Conservation (phyloP, 768 basidiomycete species). For the Leccinum disarticulatum region DNA sequence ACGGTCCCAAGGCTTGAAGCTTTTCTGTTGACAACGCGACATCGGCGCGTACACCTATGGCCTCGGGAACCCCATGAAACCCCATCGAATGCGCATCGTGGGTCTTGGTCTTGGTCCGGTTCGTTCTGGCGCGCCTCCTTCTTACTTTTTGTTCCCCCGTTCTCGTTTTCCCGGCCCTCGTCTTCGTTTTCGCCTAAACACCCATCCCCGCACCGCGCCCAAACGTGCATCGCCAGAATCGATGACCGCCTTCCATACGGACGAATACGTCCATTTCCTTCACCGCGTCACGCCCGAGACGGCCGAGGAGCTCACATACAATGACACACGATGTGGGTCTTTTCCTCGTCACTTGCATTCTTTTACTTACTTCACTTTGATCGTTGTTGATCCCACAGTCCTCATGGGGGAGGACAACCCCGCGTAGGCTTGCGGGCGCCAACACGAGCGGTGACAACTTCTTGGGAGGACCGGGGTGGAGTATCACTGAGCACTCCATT, state of each 20-base stretch:
- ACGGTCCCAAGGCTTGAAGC: no score
- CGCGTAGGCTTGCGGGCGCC: constrained; percentile 74
- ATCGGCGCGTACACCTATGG: no score
- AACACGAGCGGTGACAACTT: constrained; percentile 52
- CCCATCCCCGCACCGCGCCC: constrained; percentile 23
- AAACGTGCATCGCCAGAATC: constrained; percentile 66
- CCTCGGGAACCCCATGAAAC: no score
- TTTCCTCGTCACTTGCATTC: no score
- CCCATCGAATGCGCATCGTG: no score
- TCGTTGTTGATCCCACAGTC: constrained; percentile 32
- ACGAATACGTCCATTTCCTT: constrained; percentile 97
- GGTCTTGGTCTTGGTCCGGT: no score
- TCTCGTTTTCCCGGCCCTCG: no score
- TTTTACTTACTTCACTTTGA: neutral
- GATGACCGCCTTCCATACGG: constrained; percentile 96
- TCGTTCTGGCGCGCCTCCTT: no score
- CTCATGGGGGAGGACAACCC: constrained; percentile 92
- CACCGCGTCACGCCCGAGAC: no score
- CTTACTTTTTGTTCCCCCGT: no score
- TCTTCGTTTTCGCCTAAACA: no score
- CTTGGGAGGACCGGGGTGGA: constrained; percentile 71
- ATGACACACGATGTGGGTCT: constrained; percentile 78
- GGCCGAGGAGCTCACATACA: constrained; percentile 88
- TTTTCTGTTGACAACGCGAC: no score
- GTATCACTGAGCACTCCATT: constrained; percentile 92